Percentiles rank a stretch among this genome's conserved stretches.
Conservation (phyloP, 176 grass and related monocot species). For the Cenchrus americanus region DNA sequence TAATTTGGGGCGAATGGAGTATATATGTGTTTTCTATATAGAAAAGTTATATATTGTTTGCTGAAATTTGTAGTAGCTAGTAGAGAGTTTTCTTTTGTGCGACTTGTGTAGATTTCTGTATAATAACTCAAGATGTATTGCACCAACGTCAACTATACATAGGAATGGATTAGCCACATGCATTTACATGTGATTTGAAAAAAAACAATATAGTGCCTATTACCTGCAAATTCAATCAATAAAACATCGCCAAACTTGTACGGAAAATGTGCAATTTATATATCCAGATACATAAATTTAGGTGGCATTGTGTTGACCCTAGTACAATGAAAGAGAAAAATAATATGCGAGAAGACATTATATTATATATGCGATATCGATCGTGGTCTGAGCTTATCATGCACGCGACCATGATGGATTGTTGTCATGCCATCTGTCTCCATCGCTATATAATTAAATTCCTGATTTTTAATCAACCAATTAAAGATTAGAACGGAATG, state of each 20-base stretch:
- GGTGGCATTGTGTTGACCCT: not conserved
- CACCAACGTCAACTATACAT: not conserved
- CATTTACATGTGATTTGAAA: not conserved
- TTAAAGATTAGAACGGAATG: not conserved
- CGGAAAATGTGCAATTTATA: not conserved
- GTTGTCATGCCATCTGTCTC: constrained; percentile 1
- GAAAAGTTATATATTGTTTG: not conserved
- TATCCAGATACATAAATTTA: not conserved
- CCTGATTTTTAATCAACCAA: constrained; percentile 13
- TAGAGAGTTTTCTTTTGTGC: not conserved
- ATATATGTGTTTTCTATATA: not conserved
- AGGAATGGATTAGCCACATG: not conserved
- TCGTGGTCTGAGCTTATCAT: not conserved
- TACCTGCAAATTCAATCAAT: not conserved
- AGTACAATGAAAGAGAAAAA: constrained; percentile 12
- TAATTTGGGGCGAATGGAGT: no score
- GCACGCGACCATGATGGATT: not conserved
- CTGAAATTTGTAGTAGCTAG: not conserved
- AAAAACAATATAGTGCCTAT: not conserved
- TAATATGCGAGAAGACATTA: not conserved
- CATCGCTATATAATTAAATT: not conserved
- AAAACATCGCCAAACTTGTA: not conserved
- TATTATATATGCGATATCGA: not conserved
- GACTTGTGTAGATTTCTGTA: not conserved
- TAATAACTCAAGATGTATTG: not conserved